Conservation (phyloP, 179 eudicot species). For the Silene coronaria region DNA sequence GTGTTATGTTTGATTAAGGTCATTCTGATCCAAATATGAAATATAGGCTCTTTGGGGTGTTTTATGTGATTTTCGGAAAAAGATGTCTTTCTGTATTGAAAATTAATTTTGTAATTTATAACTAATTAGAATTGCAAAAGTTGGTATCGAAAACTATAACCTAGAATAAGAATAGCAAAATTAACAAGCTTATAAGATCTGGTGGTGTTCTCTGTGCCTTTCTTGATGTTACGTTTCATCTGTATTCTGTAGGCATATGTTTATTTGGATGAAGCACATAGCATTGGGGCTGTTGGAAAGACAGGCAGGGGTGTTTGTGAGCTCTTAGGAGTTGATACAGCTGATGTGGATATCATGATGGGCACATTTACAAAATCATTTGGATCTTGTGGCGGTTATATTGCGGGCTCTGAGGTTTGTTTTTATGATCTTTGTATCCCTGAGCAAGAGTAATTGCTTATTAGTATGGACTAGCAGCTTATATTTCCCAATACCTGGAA, state of each 20-base stretch:
- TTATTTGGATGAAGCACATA: constrained; percentile 95
- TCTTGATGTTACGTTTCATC: not conserved
- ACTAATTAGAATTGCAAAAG: not conserved
- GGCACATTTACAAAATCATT: constrained; percentile 98
- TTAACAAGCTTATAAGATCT: not conserved
- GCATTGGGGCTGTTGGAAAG: constrained; percentile 97
- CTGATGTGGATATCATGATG: constrained; percentile 98
- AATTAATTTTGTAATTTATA: not conserved
- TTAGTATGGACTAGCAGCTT: not conserved
- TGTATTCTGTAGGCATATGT: constrained; percentile 56
- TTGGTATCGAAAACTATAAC: not conserved
- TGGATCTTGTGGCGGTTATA: constrained; percentile 97
- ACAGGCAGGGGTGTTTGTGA: constrained; percentile 96
- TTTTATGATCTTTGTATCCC: not conserved
- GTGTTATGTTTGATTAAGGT: not conserved
- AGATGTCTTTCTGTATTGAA: not conserved
- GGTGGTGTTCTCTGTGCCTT: not conserved
- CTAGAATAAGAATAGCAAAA: not conserved
- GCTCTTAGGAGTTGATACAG: constrained; percentile 93
- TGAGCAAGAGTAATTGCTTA: not conserved
- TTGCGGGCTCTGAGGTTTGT: constrained; percentile 93
- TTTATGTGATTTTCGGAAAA: not conserved
- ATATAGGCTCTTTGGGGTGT: not conserved
- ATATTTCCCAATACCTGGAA: not conserved
- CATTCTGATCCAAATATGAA: not conserved